These are phyloP conservation scores for Guyanaporus albipodus DNA, from an alignment of 768 basidiomycete species.

Conservation along the genomic window DNA sequence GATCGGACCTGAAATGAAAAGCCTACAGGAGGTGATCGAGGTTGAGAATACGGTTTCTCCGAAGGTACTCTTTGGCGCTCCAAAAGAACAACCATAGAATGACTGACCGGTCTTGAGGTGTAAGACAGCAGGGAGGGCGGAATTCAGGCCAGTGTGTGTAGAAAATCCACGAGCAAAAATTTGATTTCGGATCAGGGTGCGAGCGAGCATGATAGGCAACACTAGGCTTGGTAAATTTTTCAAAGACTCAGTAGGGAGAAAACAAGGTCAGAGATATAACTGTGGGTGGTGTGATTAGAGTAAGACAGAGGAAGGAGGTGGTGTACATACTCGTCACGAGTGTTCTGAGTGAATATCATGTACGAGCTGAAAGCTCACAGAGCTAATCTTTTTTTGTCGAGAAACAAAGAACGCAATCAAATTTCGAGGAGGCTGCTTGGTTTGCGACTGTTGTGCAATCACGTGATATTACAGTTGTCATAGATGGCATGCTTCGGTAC, in stretches of 20 bases:
- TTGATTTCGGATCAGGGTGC: constrained; percentile 47
- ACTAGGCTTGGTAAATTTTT: too few species aligned
- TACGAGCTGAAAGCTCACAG: constrained; percentile 34
- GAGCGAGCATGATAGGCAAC: constrained; percentile 51
- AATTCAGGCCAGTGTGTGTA: constrained; percentile 52
- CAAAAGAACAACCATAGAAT: constrained; percentile 87
- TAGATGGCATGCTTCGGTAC: too few species aligned
- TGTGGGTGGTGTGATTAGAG: constrained; percentile 37
- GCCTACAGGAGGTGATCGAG: constrained; percentile 94
- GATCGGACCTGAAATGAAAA: not conserved
- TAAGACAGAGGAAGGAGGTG: not conserved
- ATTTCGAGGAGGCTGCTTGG: not conserved
- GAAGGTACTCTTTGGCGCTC: constrained; percentile 79
- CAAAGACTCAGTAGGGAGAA: constrained; percentile 60
- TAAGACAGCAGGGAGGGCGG: constrained; percentile 68
- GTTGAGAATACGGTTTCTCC: constrained; percentile 99
- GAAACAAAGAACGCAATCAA: not conserved
- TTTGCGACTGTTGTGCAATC: constrained; percentile 19
- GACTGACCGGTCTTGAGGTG: constrained; percentile 94
- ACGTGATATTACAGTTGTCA: too few species aligned
- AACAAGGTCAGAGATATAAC: constrained; percentile 89
- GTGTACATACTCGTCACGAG: constrained; percentile 76
- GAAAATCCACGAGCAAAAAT: constrained; percentile 59
- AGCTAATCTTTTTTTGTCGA: not conserved
- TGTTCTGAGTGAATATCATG: constrained; percentile 85